Evolutionary conservation across 805 yeast species (phyloP), one percentile per base, ranked within the genome.

Genomic region (Ogataea paraovalis): DNA sequence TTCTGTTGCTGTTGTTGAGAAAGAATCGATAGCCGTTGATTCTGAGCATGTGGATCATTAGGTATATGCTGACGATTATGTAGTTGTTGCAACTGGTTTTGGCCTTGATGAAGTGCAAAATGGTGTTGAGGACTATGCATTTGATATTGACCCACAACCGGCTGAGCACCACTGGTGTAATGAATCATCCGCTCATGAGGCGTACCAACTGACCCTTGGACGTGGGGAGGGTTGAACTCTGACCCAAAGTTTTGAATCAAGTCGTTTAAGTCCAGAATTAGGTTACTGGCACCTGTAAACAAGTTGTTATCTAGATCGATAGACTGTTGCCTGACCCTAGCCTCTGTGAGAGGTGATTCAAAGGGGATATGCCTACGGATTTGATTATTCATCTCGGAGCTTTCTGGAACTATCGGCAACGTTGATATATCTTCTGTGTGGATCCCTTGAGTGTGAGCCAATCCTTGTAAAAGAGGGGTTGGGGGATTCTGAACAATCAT

Each of bases 231-330:
- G 23, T 55, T 57, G 28, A 56, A 52, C 23, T 65, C 67, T 10
- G 48, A 34, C 13, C 56, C 57, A 48, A 65, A 60, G 13, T 58
- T 59, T 30, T 62, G 59, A 38, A 68, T 65, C 43, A 68, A 47
- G 16, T 62, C 68, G 46, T 67, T 67, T 45, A 68, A 54, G 45
- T 68, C 71, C 12, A 65, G 58, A 42, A 68, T 68, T 45, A 68
- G 52, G 44, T 61, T 56, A 18, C 68, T 59, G 4, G 71, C 71
- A 36, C 69, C 71, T 40, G 62, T 56, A 46, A 68, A 56, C 3
- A 68, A 49, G 36, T 56, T 64, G 37, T 60, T 58, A 44, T 66
- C 67, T 1, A 66, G 33, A 37, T 62, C 67, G n/a, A 50, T 46
- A 18, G 49, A 45, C 40, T 55, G 55, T 41, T 47, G 53, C 25